Percentiles rank a stretch among this genome's conserved stretches.
Conservation (phyloP, 2,329 filamentous ascomycete genomes). For the Penicillium polonicum region DNA sequence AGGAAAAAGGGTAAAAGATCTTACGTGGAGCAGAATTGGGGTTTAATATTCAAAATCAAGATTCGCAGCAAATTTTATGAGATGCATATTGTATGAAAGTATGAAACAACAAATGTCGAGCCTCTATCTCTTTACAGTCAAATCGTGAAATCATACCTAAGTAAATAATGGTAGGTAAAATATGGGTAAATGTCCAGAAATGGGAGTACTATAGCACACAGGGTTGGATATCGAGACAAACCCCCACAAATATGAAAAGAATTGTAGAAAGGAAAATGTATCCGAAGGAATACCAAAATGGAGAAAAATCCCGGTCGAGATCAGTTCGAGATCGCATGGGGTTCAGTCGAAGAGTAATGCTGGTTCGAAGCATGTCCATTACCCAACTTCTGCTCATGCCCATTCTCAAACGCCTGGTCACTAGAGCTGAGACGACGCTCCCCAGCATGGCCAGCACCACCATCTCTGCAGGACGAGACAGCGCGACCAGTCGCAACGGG, state of each 20-base stretch:
- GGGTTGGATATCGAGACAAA: background rate
- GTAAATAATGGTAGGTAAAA: background rate
- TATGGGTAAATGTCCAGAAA: conserved; percentile 3
- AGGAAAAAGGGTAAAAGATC: no score
- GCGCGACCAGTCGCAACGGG: background rate
- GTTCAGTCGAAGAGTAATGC: conserved; percentile 1
- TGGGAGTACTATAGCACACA: background rate
- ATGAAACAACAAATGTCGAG: background rate
- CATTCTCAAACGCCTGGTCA: background rate
- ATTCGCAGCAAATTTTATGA: no score
- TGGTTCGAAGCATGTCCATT: background rate
- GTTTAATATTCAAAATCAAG: no score
- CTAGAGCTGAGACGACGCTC: background rate
- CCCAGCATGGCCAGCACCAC: background rate
- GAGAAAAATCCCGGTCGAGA: background rate
- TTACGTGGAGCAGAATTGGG: no score
- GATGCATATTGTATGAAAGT: background rate
- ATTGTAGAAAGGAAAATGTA: background rate
- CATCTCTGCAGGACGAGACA: background rate
- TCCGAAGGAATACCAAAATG: background rate
- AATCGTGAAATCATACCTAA: conserved; percentile 1
- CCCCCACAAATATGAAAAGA: background rate
- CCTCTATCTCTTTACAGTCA: background rate
- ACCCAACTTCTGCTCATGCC: background rate
- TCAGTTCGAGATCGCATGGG: conserved; percentile 4